Conservation (phyloP, 371 early-diverging fungal genomes). For the Mortierella sp. region DNA sequence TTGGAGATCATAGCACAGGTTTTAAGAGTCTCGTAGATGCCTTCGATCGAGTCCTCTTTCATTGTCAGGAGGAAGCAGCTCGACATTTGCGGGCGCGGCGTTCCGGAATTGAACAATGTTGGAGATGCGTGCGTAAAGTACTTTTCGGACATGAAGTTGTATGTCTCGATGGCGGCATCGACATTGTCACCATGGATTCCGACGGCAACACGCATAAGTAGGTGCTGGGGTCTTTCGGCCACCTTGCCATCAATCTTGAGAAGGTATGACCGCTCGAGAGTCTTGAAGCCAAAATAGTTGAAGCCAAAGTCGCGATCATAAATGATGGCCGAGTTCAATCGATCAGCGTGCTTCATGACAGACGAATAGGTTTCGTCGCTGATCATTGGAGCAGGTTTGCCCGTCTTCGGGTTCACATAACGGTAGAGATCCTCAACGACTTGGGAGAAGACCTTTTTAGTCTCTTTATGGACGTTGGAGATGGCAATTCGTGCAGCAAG, state of each 20-base stretch:
- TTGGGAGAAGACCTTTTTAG: conserved; percentile 90
- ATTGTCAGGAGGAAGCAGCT: conserved; percentile 97
- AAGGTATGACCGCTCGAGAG: conserved; percentile 96
- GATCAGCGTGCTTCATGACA: conserved; percentile 82
- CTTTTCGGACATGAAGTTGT: conserved; percentile 94
- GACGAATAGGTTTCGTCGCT: conserved; percentile 79
- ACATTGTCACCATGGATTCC: conserved; percentile 97
- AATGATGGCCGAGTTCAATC: conserved; percentile 91
- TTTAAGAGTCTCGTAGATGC: conserved; percentile 98
- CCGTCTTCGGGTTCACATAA: conserved; percentile 90
- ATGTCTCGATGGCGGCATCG: conserved; percentile 95
- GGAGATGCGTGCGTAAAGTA: conserved; percentile 99
- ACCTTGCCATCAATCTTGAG: conserved; percentile 85
- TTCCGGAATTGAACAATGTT: conserved; percentile 98
- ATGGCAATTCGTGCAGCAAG: conserved; percentile 98
- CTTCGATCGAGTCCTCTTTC: conserved; percentile 98
- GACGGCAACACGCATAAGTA: conserved; percentile 99
- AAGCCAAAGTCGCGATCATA: conserved; percentile 97
- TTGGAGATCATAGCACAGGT: conserved; percentile 99
- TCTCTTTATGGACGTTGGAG: conserved; percentile 97
- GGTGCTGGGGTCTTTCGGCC: conserved; percentile 99
- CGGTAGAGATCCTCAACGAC: conserved; percentile 89
- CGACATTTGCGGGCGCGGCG: conserved; percentile 96
- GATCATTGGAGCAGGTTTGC: conserved; percentile 87
- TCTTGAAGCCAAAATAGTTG: conserved; percentile 99